phyloP scores from a whole-genome alignment of 257 asterid genomes.

The Nicotiana benthamiana region DNA sequence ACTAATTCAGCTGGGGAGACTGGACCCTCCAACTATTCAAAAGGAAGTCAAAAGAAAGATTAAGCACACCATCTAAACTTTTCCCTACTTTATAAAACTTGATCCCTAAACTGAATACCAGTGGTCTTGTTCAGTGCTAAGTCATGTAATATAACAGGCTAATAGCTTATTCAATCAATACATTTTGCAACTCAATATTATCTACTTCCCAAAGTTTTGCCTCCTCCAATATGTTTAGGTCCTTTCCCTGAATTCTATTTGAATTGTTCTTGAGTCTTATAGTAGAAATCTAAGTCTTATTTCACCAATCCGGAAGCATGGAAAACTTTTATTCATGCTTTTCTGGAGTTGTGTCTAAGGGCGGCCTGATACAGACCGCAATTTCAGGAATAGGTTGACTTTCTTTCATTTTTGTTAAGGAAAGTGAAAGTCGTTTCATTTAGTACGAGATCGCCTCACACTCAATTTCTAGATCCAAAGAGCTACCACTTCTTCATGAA shows the following conservation, averaged over 20 bases:
- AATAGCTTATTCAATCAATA: neutral
- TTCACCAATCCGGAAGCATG: neutral
- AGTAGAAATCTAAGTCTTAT: neutral
- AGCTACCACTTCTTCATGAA: no score
- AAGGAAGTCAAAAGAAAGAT: neutral
- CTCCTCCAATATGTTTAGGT: neutral
- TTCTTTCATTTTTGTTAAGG: no score
- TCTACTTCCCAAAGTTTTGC: neutral
- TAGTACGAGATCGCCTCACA: no score
- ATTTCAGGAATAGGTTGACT: no score
- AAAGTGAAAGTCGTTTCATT: no score
- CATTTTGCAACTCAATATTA: neutral
- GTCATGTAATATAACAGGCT: neutral
- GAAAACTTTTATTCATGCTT: neutral
- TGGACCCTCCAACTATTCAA: conserved; percentile 70
- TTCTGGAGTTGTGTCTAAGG: neutral
- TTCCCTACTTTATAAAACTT: neutral
- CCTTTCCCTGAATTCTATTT: neutral
- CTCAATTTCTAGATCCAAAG: no score
- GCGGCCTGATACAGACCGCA: neutral
- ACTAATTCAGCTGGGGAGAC: conserved; percentile 64
- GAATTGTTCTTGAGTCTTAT: neutral
- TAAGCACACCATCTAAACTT: neutral
- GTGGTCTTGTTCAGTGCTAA: neutral
- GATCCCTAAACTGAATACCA: neutral